Base-by-base conservation (phyloP, 73 alveolate species). In the Stentor coeruleus region DNA sequence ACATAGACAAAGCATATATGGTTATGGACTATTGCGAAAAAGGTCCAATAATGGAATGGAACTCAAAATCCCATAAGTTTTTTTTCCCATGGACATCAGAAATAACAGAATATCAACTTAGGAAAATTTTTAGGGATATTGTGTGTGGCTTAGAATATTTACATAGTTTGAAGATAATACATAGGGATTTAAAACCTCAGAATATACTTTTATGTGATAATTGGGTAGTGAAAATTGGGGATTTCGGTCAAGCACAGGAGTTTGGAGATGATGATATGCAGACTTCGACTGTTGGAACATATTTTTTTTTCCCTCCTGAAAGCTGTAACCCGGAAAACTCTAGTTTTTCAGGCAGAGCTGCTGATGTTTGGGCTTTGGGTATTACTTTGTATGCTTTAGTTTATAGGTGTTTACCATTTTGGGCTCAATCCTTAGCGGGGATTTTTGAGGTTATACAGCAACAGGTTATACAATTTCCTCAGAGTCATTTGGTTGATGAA, bases 351-450 rank as follows among this genome's bases (percentile, higher is more conserved):
- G 99, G 99, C 38, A 95, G 93, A 82, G 95, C 97, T 35, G 91
- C 95, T 58, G 99, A 97, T 83, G 92, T 96, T 42, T 96, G 99
- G 99, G 98, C 99, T 3, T 86, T 95, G 39, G 99, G 99, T 38
- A 88, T 95, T 2, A 92, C 99, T 3, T 76, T 92, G 30, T 96
- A 95, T 88, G 90, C 95, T 42, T 73, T 96, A 79, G 85, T 93
- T 31, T 96, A 82, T 66, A 87, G 87, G 49, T 92, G 85, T 74
- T 88, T 93, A 39, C 99, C 99, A 0, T 95, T 85, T 88, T 81
- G 88, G 85, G 94, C 91, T 42, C 86, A 84, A 49, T 20, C 35
- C 28, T 91, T 93, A 55, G 76, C 85, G 39, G 98, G 89, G 38
- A 82, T 95, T 39, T 84, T 91, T 83, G 95, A 95, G 38, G 74